A percentile compares a stretch with the other conserved stretches of the same genome.
phyloP scores from a whole-genome alignment of 495 filamentous ascomycete genomes.

The Penicillium crystallinum region DNA sequence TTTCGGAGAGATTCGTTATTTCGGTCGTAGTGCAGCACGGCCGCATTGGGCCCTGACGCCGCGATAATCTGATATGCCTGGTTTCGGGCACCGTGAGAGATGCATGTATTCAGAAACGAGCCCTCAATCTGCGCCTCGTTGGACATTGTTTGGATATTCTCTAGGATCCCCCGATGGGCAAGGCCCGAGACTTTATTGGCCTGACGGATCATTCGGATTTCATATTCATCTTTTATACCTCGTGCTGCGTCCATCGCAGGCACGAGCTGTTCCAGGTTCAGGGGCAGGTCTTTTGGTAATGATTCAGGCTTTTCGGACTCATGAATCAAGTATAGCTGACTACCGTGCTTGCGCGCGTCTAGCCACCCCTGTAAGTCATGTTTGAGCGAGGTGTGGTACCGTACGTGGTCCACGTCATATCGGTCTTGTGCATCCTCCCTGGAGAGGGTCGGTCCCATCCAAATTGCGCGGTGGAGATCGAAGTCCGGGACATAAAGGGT shows the following conservation, averaged over 20 bases:
- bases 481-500: conserved; percentile 94
- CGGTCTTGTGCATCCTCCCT: conserved; percentile 60
- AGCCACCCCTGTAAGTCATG: conserved; percentile 55
- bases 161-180: conserved; percentile 67
- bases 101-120: conserved; percentile 64
- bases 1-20: conserved; percentile 68
- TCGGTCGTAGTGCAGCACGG: conserved; percentile 75
- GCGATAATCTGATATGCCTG: conserved; percentile 89
- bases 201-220: conserved; percentile 69
- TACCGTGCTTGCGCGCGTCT: conserved; percentile 45
- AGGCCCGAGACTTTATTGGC: conserved; percentile 71
- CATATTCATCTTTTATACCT: conserved; percentile 73
- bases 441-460: conserved; percentile 84
- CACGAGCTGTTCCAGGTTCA: conserved; percentile 40
- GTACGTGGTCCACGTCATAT: conserved; percentile 79
- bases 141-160: conserved; percentile 50
- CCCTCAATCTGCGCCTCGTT: conserved; percentile 85
- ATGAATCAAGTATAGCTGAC: conserved; percentile 37
- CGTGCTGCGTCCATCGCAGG: conserved; percentile 68
- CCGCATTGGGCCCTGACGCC: conserved; percentile 70
- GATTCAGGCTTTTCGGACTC: conserved; percentile 39
- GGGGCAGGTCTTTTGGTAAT: conserved; percentile 46
- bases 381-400: conserved; percentile 60
- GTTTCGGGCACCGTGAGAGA: conserved; percentile 61
- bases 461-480: conserved; percentile 80